Evolutionary conservation across 257 asterid genomes (phyloP).

Genomic region (Verbascum thapsus): DNA sequence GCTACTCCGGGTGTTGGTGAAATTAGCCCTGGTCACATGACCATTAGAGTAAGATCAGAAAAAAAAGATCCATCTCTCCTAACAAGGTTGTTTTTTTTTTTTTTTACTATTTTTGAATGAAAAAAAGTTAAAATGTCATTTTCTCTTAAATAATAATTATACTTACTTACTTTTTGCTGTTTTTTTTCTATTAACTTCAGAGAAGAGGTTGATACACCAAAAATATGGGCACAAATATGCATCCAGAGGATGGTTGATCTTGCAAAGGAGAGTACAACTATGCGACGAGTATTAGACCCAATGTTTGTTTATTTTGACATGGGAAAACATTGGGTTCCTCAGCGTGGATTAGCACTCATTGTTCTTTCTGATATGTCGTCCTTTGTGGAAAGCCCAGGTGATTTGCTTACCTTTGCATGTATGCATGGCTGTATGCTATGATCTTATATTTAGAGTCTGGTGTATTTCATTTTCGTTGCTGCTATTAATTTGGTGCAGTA

Average conservation of each 20-base stretch:
- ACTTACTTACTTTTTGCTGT: slow-evolving; percentile 7
- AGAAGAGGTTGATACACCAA: slow-evolving; percentile 85
- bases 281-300: slow-evolving; percentile 90
- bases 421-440: background rate
- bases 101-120: slow-evolving; percentile 10
- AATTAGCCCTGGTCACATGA: slow-evolving; percentile 59
- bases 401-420: slow-evolving; percentile 22
- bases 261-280: slow-evolving; percentile 81
- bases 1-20: slow-evolving; percentile 58
- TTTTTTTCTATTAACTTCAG: slow-evolving; percentile 40
- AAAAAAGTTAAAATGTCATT: background rate
- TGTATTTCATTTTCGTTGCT: too few species aligned
- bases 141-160: background rate
- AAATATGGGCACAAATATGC: slow-evolving; percentile 92
- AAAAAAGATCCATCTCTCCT: slow-evolving; percentile 78
- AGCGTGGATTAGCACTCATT: slow-evolving; percentile 66
- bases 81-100: slow-evolving; percentile 62
- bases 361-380: slow-evolving; percentile 84
- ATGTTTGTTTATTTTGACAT: slow-evolving; percentile 81
- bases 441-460: slow-evolving; percentile 8
- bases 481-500: background rate
- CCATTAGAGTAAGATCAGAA: slow-evolving; percentile 60
- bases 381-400: slow-evolving; percentile 81
- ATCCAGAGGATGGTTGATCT: slow-evolving; percentile 89
- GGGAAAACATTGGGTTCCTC: slow-evolving; percentile 73